Evolutionary conservation across 2,329 filamentous ascomycete species (phyloP).

Genomic region (Fusarium redolens): DNA sequence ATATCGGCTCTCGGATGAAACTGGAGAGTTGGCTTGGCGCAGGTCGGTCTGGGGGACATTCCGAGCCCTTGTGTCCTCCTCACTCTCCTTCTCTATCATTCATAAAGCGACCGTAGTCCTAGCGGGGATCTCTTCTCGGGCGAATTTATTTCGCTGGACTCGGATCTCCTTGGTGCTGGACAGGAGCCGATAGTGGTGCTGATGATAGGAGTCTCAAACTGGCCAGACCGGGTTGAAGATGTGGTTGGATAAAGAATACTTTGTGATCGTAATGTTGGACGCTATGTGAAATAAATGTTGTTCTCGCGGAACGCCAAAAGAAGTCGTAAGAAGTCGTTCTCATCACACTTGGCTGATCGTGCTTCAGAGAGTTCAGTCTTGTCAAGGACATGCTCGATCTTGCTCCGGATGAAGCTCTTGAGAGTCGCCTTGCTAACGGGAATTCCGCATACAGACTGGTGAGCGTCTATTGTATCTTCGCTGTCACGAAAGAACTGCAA

Average conservation of each 20-base stretch:
- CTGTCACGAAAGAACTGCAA: constrained; percentile 9
- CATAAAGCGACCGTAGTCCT: background rate
- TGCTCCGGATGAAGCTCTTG: constrained; percentile 12
- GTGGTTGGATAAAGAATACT: background rate
- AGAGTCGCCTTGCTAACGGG: constrained; percentile 15
- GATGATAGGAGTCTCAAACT: background rate
- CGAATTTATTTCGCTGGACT: background rate
- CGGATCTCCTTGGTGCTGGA: background rate
- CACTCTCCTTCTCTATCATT: background rate
- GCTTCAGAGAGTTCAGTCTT: constrained; percentile 10
- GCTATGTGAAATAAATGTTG: constrained; percentile 14
- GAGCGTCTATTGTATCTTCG: constrained; percentile 11
- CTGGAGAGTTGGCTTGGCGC: background rate
- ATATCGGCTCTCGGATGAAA: background rate
- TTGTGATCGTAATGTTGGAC: background rate
- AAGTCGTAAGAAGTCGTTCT: constrained; percentile 16
- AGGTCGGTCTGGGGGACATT: background rate
- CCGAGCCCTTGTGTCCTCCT: background rate
- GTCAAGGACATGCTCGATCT: constrained; percentile 14
- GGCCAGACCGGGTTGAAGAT: background rate
- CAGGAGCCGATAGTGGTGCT: background rate
- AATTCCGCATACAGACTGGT: constrained; percentile 11
- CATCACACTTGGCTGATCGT: constrained; percentile 14
- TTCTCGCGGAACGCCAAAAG: constrained; percentile 16
- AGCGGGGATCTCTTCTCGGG: background rate